phyloP scores from a whole-genome alignment of 352 stramenopile genomes.

The Phytophthora lateralis region DNA sequence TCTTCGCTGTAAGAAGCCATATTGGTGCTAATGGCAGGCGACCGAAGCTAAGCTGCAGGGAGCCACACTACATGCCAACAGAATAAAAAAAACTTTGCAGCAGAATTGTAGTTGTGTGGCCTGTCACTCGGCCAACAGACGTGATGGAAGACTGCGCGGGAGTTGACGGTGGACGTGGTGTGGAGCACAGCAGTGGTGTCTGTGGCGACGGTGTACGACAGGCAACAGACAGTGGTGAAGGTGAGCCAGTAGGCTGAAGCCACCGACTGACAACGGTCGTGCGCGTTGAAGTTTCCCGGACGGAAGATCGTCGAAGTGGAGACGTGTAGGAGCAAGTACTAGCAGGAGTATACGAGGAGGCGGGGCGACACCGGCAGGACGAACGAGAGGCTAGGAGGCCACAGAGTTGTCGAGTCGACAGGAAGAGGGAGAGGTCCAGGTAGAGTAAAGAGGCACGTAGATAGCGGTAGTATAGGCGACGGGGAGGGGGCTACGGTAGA shows the following conservation, averaged over 20 bases:
- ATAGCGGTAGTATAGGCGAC: not conserved
- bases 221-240: not conserved
- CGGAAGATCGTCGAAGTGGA: not conserved
- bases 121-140: not conserved
- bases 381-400: not conserved
- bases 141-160: not conserved
- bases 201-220: not conserved
- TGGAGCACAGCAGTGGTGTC: not conserved
- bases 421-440: not conserved
- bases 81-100: too few relatives aligned
- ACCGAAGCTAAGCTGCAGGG: too few relatives aligned
- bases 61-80: too few relatives aligned
- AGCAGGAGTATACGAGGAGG: not conserved
- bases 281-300: not conserved
- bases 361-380: not conserved
- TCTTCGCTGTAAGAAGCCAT: too few relatives aligned
- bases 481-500: conserved; percentile 4
- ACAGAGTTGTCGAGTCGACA: not conserved
- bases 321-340: not conserved
- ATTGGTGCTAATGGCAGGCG: too few relatives aligned
- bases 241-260: not conserved
- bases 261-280: not conserved
- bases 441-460: conserved; percentile 3
- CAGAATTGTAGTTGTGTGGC: conserved; percentile 3
- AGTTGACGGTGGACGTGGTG: not conserved